Base-by-base conservation (phyloP, 192 early-diverging fungal species). In the Powellomyces hirtus region DNA sequence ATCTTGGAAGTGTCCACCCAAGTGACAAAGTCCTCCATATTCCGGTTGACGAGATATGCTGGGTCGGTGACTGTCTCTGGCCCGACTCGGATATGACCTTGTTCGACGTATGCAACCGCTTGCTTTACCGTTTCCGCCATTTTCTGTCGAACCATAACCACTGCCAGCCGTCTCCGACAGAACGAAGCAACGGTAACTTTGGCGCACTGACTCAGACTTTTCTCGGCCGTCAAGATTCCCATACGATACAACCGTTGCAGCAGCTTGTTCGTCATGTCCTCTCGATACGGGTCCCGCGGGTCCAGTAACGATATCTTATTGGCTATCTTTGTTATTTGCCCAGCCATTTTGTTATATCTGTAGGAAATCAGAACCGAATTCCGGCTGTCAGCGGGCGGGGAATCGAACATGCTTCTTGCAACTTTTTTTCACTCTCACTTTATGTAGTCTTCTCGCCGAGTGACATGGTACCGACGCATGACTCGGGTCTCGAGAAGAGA, bases 1-100 rank as follows among this genome's bases (percentile, higher is more conserved):
- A 98, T 96, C 84, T 92, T 93, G 60, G 92, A 94, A n/a, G 94
- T 91, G 65, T 98, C 93, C 13, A 95, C 93, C 95, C 95, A 98
- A 1, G 95, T 95, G 6, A 98, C 89, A 84, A 90, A 98, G 79
- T 98, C 95, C 73, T 98, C 95, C 86, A 95, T 90, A 64, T 89
- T 92, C 63, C 77, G 76, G 8, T 83, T 91, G 2, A 94, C 91
- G 36, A 95, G 64, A 77, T 81, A 98, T 5, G 94, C 94, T 6
- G 94, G 91, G 64, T 98, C 95, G 5, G 88, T 90, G 30, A 98
- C 84, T 7, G 89, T 90, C 64, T 96, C 86, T 10, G 95, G 92
- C 11, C 94, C 95, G 4, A 98, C 92, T 6, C 95, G 86, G 44
- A 98, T 83, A 81, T 98, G 95, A 29, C 95, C 95, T 70, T 98